Conservation (phyloP, 2,329 filamentous ascomycete genomes). For the Colletotrichum caudatum region DNA sequence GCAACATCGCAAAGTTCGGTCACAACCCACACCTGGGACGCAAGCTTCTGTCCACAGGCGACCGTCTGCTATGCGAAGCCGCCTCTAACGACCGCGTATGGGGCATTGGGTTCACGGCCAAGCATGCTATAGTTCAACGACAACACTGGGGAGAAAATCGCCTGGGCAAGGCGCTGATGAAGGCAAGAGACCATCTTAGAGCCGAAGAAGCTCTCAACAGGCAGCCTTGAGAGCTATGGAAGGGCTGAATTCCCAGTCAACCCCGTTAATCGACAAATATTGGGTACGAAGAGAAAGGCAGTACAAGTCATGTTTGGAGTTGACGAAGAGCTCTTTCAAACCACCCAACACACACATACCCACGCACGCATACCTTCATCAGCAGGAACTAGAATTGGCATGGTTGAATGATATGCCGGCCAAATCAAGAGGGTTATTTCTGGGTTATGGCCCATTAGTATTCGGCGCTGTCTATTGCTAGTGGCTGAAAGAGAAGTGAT, state of each 20-base stretch:
- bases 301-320: too few relatives aligned
- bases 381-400: too few relatives aligned
- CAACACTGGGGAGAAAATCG: slow-evolving; percentile 8
- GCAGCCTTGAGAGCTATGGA: not conserved
- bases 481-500: too few relatives aligned
- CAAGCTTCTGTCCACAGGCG: slow-evolving; percentile 49
- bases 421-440: too few relatives aligned
- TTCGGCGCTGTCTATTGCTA: too few relatives aligned
- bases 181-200: slow-evolving; percentile 6
- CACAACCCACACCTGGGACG: slow-evolving; percentile 47
- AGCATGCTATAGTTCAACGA: slow-evolving; percentile 12
- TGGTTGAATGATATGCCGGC: too few relatives aligned
- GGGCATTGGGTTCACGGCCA: not conserved
- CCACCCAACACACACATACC: too few relatives aligned
- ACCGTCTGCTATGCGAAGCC: slow-evolving; percentile 49
- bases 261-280: not conserved
- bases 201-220: not conserved
- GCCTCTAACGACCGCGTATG: slow-evolving; percentile 48
- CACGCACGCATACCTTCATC: too few relatives aligned
- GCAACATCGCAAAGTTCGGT: slow-evolving; percentile 51
- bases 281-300: too few relatives aligned
- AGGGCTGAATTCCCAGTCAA: not conserved
- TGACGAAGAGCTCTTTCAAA: too few relatives aligned
- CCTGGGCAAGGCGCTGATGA: slow-evolving; percentile 15
- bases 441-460: too few relatives aligned